Conservation (phyloP, 108 stramenopile species). For the Cylindrotheca closterium region DNA sequence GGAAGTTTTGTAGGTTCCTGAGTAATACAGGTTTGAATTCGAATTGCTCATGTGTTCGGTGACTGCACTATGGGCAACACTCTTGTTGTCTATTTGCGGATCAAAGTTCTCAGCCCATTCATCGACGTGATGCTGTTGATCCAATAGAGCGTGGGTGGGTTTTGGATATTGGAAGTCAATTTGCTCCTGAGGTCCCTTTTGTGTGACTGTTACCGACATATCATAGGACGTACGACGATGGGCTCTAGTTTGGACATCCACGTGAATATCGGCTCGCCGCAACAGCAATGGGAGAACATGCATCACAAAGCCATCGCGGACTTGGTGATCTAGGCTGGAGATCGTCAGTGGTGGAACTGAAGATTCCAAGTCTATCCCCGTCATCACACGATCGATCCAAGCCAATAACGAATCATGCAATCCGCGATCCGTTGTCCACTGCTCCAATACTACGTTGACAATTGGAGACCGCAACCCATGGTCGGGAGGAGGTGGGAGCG, state of each 20-base stretch:
- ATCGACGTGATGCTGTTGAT: conserved; percentile 15
- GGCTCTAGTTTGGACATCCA: conserved; percentile 69
- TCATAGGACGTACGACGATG: conserved; percentile 78
- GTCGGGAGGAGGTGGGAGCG: conserved; percentile 83
- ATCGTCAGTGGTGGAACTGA: conserved; percentile 72
- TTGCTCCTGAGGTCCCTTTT: conserved; percentile 2
- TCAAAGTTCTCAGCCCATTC: conserved; percentile 22
- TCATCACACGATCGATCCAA: conserved; percentile 76
- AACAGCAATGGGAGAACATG: conserved; percentile 78
- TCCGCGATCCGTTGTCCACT: conserved; percentile 65
- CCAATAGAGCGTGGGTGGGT: conserved; percentile 17
- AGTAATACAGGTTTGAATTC: conserved; percentile 14
- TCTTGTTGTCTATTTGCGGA: conserved; percentile 9
- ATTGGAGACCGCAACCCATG: conserved; percentile 81
- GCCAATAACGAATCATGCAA: conserved; percentile 61
- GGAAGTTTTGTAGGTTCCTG: conserved; percentile 1
- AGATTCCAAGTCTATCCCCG: conserved; percentile 45
- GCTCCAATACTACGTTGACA: conserved; percentile 58
- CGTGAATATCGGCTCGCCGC: conserved; percentile 71
- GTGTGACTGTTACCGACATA: conserved; percentile 65
- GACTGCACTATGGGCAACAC: conserved; percentile 38
- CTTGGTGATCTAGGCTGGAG: conserved; percentile 74
- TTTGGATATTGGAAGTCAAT: neutral
- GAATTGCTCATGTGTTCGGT: conserved; percentile 34
- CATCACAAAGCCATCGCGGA: conserved; percentile 82